Conservation (phyloP, 2,329 filamentous ascomycete species). For the Aspergillus pseudoviridinutans region DNA sequence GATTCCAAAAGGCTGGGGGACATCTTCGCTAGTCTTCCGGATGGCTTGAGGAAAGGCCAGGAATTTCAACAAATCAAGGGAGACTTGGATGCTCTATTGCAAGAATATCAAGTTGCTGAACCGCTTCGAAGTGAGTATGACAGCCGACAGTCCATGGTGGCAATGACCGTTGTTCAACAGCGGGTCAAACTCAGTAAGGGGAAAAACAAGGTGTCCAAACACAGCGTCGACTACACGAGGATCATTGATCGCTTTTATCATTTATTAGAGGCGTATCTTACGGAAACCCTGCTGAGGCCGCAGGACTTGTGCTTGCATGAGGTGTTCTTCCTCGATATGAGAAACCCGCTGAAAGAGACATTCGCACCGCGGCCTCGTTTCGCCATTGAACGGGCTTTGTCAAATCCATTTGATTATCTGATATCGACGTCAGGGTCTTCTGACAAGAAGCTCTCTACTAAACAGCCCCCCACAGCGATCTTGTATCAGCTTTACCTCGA, state of each 20-base stretch:
- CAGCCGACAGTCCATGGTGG: constrained; percentile 55
- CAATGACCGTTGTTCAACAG: constrained; percentile 58
- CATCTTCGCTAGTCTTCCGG: constrained; percentile 38
- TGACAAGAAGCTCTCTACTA: constrained; percentile 41
- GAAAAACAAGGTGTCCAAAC: constrained; percentile 50
- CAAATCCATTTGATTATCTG: constrained; percentile 58
- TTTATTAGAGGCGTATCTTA: constrained; percentile 45
- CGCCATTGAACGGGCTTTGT: constrained; percentile 57
- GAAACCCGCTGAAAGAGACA: constrained; percentile 53
- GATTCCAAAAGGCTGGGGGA: constrained; percentile 47
- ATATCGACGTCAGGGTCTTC: constrained; percentile 44
- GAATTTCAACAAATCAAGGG: constrained; percentile 42
- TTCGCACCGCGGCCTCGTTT: constrained; percentile 57
- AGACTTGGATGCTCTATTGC: constrained; percentile 47
- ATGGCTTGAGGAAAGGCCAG: constrained; percentile 28
- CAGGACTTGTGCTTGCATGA: constrained; percentile 53
- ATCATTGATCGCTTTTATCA: constrained; percentile 48
- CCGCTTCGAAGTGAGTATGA: constrained; percentile 71
- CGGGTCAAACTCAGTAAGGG: constrained; percentile 57
- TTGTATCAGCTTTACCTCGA: constrained; percentile 62
- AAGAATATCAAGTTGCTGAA: constrained; percentile 44
- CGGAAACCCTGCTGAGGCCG: constrained; percentile 45
- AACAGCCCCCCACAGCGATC: constrained; percentile 56
- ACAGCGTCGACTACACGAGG: constrained; percentile 53
- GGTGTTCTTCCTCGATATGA: constrained; percentile 55